These are phyloP conservation scores for Elaphomyces granulatus DNA, from an alignment of 495 filamentous ascomycete genomes.

Conservation along the genomic window DNA sequence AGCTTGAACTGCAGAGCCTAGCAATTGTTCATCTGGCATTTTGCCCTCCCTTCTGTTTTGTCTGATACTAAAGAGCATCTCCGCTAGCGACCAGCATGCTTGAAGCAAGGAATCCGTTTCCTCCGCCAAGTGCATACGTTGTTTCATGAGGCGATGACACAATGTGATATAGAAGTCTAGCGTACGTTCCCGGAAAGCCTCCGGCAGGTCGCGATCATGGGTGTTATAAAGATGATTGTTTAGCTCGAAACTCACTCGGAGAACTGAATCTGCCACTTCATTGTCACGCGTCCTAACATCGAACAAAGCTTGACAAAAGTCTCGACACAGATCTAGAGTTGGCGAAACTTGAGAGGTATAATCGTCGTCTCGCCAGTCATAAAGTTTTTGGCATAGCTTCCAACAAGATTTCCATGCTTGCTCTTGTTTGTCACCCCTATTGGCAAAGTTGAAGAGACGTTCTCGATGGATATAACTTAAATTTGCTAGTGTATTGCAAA, in stretches of 20 bases:
- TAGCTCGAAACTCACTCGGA: slow-evolving; percentile 84
- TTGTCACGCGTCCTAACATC: slow-evolving; percentile 63
- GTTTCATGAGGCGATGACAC: slow-evolving; percentile 89
- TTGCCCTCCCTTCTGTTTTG: slow-evolving; percentile 67
- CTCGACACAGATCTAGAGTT: slow-evolving; percentile 73
- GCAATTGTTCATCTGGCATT: slow-evolving; percentile 60
- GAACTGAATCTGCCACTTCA: slow-evolving; percentile 65
- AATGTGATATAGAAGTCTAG: slow-evolving; percentile 89
- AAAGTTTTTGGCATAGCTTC: slow-evolving; percentile 77
- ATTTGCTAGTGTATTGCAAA: slow-evolving; percentile 80
- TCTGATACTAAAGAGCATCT: slow-evolving; percentile 86
- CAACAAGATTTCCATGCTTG: slow-evolving; percentile 86
- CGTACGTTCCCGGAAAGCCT: slow-evolving; percentile 78
- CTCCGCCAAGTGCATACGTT: slow-evolving; percentile 57
- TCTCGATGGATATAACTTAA: slow-evolving; percentile 75
- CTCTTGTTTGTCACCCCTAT: slow-evolving; percentile 60
- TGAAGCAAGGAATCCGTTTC: slow-evolving; percentile 72
- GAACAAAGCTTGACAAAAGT: slow-evolving; percentile 83
- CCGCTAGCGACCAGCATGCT: slow-evolving; percentile 80
- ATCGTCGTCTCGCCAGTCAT: slow-evolving; percentile 61
- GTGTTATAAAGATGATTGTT: slow-evolving; percentile 93
- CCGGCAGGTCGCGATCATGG: slow-evolving; percentile 70
- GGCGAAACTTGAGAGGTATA: slow-evolving; percentile 56
- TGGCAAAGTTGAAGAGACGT: slow-evolving; percentile 51
- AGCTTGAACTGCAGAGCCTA: slow-evolving; percentile 76